Conservation (phyloP, 371 early-diverging fungal species). For the Phascolomyces articulosus region DNA sequence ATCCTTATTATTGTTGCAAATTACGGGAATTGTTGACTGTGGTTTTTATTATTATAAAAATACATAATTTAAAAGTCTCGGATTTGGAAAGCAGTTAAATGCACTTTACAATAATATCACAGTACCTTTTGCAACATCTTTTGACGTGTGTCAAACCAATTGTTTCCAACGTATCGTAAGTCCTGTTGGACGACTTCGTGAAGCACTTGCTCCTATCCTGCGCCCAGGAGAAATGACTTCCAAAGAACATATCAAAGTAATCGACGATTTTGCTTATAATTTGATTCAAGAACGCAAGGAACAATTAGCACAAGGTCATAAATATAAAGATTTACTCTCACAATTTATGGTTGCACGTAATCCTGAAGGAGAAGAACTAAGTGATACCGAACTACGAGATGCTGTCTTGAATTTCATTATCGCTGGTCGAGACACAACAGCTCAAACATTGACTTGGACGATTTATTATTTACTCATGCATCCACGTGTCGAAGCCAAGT, state of each 20-base stretch:
- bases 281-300: slow-evolving; percentile 46
- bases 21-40: no score
- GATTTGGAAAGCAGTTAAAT: slow-evolving; percentile 1
- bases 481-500: slow-evolving; percentile 52
- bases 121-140: slow-evolving; percentile 52
- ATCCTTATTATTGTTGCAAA: no score
- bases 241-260: slow-evolving; percentile 42
- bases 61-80: no score
- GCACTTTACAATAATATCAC: slow-evolving; percentile 25
- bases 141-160: slow-evolving; percentile 46
- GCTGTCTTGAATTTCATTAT: slow-evolving; percentile 74
- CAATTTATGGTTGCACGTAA: slow-evolving; percentile 63
- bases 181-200: slow-evolving; percentile 52
- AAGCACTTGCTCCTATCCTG: slow-evolving; percentile 23
- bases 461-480: slow-evolving; percentile 59
- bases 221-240: slow-evolving; percentile 38
- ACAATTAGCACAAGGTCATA: slow-evolving; percentile 36
- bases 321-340: slow-evolving; percentile 60
- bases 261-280: slow-evolving; percentile 51
- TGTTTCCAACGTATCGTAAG: slow-evolving; percentile 50
- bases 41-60: no score
- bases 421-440: slow-evolving; percentile 72
- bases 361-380: slow-evolving; percentile 51
- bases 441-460: slow-evolving; percentile 75
- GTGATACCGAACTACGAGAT: slow-evolving; percentile 62